phyloP scores from a whole-genome alignment of 768 basidiomycete genomes.

The Jaapia argillacea region DNA sequence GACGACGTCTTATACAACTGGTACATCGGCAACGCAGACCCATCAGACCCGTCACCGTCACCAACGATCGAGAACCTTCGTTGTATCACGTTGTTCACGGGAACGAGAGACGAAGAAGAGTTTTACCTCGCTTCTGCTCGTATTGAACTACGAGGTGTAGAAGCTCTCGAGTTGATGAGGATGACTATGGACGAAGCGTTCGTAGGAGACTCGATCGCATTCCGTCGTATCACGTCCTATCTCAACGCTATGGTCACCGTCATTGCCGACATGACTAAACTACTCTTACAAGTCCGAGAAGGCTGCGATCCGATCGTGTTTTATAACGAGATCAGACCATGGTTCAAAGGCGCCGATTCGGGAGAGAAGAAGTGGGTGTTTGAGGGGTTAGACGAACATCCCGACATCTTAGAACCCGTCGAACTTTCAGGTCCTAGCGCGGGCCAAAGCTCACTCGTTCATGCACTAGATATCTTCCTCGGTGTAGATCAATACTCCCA shows the following conservation, averaged over 20 bases:
- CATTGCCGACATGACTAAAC: slow-evolving; percentile 49
- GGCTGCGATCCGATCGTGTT: slow-evolving; percentile 64
- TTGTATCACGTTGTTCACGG: slow-evolving; percentile 64
- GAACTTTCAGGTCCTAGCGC: slow-evolving; percentile 49
- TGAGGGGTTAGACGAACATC: slow-evolving; percentile 30
- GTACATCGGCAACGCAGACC: slow-evolving; percentile 20
- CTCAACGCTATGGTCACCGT: slow-evolving; percentile 52
- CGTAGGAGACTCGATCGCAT: slow-evolving; percentile 44
- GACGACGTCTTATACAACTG: slow-evolving; percentile 91
- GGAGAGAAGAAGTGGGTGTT: slow-evolving; percentile 27
- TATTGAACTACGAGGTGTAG: slow-evolving; percentile 79
- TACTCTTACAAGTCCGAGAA: slow-evolving; percentile 55
- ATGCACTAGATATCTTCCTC: slow-evolving; percentile 43
- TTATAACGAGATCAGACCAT: slow-evolving; percentile 48
- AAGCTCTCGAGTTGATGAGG: slow-evolving; percentile 80
- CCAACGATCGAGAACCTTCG: slow-evolving; percentile 49
- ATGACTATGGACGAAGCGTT: slow-evolving; percentile 82
- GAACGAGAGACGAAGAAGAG: slow-evolving; percentile 69
- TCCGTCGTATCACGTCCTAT: slow-evolving; percentile 43
- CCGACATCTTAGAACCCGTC: slow-evolving; percentile 18
- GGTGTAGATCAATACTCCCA: slow-evolving; percentile 34
- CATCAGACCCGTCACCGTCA: slow-evolving; percentile 2
- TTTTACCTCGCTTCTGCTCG: slow-evolving; percentile 84
- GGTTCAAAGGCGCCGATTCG: slow-evolving; percentile 50
- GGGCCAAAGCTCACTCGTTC: slow-evolving; percentile 52